Conservation (phyloP, 164 flowering plant genomes). For the Platanus orientalis region DNA sequence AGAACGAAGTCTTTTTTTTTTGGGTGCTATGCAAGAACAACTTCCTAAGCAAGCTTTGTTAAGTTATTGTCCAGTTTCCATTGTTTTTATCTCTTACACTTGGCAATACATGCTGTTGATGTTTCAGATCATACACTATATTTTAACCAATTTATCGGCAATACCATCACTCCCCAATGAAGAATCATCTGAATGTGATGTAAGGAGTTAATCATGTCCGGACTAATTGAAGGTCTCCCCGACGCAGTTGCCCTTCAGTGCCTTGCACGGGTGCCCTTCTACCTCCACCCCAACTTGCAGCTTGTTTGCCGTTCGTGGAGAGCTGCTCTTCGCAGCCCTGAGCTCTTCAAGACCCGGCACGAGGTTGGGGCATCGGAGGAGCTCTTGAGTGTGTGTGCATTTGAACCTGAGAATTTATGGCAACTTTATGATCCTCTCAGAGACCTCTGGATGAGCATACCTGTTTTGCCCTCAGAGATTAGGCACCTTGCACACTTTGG, state of each 20-base stretch:
- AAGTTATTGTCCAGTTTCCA: not conserved
- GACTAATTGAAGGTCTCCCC: slow-evolving; percentile 92
- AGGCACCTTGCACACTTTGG: slow-evolving; percentile 86
- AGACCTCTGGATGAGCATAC: slow-evolving; percentile 83
- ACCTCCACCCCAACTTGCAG: slow-evolving; percentile 61
- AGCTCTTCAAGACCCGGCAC: slow-evolving; percentile 60
- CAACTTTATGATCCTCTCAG: slow-evolving; percentile 80
- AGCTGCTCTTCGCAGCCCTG: slow-evolving; percentile 62
- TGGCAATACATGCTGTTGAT: not conserved
- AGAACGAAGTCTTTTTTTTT: too few species aligned
- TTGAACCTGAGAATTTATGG: slow-evolving; percentile 88
- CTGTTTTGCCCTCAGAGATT: slow-evolving; percentile 74
- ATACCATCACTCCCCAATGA: not conserved
- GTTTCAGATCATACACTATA: slow-evolving; percentile 3
- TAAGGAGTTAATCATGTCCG: slow-evolving; percentile 51
- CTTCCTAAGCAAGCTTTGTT: not conserved
- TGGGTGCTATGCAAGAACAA: not conserved
- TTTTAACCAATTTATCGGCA: not conserved
- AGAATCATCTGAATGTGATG: slow-evolving; percentile 13
- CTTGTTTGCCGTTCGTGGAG: slow-evolving; percentile 88
- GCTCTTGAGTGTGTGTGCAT: slow-evolving; percentile 68
- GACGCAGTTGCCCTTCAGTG: slow-evolving; percentile 86
- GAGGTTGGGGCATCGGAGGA: slow-evolving; percentile 77
- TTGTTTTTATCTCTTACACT: not conserved
- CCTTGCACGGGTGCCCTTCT: slow-evolving; percentile 85